Evolutionary conservation across 2,329 filamentous ascomycete genomes (phyloP), one percentile per base, ranked within the genome.

Genomic region (Diaporthe vexans): DNA sequence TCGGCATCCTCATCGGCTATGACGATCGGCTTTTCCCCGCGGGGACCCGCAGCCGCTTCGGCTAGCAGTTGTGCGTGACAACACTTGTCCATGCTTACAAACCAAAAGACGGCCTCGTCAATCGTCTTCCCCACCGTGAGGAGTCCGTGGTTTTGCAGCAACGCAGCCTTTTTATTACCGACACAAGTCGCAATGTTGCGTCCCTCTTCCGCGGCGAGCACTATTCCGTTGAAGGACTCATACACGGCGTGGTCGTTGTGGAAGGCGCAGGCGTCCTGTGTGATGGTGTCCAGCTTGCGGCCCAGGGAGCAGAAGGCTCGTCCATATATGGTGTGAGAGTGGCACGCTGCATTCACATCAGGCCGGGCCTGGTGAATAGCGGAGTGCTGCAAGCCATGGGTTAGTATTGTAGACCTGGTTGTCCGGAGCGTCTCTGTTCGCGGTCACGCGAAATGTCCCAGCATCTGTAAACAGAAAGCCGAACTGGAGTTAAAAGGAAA

Each of bases 1-100:
- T 81, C 84, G 1, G 93, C 93, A 80, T 95, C 93, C 69, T 91
- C 90, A 1, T 93, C 89, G 11, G 87, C 85, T 78, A 95, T 92
- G 81, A 92, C 92, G 40, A 94, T 84, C 0, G 92, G 93, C 80
- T 88, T 83, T 0, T 88, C 87, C 1, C 93, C 93, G 3, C 90
- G 85, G 0, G 92, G 92, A 0, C 82, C 89, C 0, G 90, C 90
- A 0, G 90, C 90, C 0, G 89, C 90, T 79, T 91, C 90, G 1
- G 88, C 89, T 69, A 91, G 76, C 21, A 90, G 78, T 79, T 89
- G 86, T 3, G 82, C 83, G 74, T 85, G 84, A 75, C 86, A 88
- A 74, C 85, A 87, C 76, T 82, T 85, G 74, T 88, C 88, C 71
- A 90, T 80, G 58, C 84, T 84, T 74, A 87, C 84, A 78, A 90